Evolutionary conservation across 1,139 yeast genomes (phyloP).

Genomic region (Zhuliangozyma blackwelliae): DNA sequence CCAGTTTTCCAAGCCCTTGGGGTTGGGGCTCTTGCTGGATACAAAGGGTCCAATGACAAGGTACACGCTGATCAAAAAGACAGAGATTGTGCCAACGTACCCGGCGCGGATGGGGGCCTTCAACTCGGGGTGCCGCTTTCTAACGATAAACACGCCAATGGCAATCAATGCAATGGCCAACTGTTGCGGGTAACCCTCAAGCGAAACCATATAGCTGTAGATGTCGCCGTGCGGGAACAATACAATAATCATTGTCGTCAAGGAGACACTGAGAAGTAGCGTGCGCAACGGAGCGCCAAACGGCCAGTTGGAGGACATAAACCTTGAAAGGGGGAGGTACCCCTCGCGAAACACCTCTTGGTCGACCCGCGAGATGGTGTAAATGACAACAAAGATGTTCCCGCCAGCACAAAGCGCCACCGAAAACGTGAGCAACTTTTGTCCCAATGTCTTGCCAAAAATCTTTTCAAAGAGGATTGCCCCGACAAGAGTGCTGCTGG

Average conservation of each 20-base stretch:
- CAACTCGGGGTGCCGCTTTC: conserved; percentile 43
- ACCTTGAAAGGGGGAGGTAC: conserved; percentile 47
- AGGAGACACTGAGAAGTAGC: conserved; percentile 29
- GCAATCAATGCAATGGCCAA: conserved; percentile 47
- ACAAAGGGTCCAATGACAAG: conserved; percentile 47
- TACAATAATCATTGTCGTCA: conserved; percentile 42
- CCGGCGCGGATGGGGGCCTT: conserved; percentile 49
- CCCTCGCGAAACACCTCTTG: conserved; percentile 67
- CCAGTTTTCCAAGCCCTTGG: conserved; percentile 39
- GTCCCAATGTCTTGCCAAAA: conserved; percentile 50
- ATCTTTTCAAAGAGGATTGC: conserved; percentile 54
- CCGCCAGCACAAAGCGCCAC: conserved; percentile 61
- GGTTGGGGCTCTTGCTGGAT: conserved; percentile 35
- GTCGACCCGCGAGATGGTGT: conserved; percentile 56
- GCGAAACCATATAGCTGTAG: conserved; percentile 67
- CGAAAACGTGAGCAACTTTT: conserved; percentile 49
- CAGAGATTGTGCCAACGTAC: conserved; percentile 38
- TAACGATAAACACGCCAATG: conserved; percentile 47
- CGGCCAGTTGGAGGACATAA: conserved; percentile 56
- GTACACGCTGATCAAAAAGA: conserved; percentile 36
- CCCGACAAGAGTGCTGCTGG: conserved; percentile 57
- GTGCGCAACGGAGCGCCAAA: conserved; percentile 54
- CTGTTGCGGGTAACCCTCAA: conserved; percentile 69
- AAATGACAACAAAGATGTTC: conserved; percentile 58
- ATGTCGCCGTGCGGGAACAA: conserved; percentile 78